These are phyloP conservation scores for Hanseniaspora lindneri DNA, from an alignment of 805 yeast species.

Conservation along the genomic window DNA sequence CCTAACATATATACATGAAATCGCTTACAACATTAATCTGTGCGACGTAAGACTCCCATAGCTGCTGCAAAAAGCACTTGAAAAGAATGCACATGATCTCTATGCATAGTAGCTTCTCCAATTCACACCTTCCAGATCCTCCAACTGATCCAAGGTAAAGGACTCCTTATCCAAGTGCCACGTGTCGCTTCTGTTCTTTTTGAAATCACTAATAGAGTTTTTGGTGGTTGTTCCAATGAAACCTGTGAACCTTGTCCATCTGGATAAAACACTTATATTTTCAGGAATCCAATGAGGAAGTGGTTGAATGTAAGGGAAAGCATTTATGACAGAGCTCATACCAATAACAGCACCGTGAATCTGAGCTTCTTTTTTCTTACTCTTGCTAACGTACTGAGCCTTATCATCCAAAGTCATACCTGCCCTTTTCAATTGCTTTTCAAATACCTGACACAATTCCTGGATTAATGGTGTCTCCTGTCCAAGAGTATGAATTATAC, in stretches of 20 bases:
- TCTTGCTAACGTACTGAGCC: conserved; percentile 24
- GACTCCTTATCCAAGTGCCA: conserved; percentile 81
- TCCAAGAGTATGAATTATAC: conserved; percentile 57
- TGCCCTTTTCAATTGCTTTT: conserved; percentile 12
- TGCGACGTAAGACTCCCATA: too few species aligned
- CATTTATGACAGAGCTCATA: conserved; percentile 73
- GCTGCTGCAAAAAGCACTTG: too few species aligned
- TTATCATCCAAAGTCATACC: conserved; percentile 13
- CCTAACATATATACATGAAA: too few species aligned
- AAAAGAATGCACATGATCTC: too few species aligned
- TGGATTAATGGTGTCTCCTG: conserved; percentile 29
- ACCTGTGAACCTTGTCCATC: conserved; percentile 64
- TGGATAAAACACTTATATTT: conserved; percentile 56
- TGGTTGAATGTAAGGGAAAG: conserved; percentile 83
- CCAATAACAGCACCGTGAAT: conserved; percentile 85
- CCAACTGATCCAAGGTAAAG: conserved; percentile 67
- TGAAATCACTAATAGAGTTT: conserved; percentile 66
- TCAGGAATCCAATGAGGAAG: conserved; percentile 84
- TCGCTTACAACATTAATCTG: too few species aligned
- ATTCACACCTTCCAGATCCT: conserved; percentile 85
- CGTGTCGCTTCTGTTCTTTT: conserved; percentile 84
- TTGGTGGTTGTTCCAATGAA: conserved; percentile 75
- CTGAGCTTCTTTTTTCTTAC: conserved; percentile 33
- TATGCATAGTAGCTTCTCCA: conserved; percentile 86
- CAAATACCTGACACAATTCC: conserved; percentile 35